phyloP scores from a whole-genome alignment of 2,329 filamentous ascomycete species.

The Leptographium procerum region DNA sequence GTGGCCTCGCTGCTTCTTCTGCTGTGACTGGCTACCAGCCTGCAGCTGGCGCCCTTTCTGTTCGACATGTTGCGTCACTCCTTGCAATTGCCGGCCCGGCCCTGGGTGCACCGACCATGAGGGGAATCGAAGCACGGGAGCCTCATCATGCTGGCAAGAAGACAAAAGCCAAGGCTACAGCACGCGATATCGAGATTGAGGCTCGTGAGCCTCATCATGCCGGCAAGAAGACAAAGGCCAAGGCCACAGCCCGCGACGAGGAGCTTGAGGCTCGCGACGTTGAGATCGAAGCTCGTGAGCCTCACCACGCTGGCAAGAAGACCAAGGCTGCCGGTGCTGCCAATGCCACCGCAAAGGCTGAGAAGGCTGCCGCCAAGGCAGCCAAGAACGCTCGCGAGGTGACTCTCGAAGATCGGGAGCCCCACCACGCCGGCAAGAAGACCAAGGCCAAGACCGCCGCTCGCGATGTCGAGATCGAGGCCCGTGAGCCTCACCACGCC shows the following conservation, averaged over 20 bases:
- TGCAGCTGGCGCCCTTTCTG: conserved; percentile 11
- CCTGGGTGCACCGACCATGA: conserved; percentile 12
- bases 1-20: conserved; percentile 20
- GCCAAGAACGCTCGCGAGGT: conserved; percentile 5
- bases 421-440: conserved; percentile 12
- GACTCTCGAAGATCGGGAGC: conserved; percentile 10
- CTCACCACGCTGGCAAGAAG: conserved; percentile 13
- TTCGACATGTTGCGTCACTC: conserved; percentile 15
- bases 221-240: conserved; percentile 12
- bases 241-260: conserved; percentile 1
- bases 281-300: conserved; percentile 9
- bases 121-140: conserved; percentile 4
- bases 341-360: conserved; percentile 2
- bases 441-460: conserved; percentile 2
- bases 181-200: conserved; percentile 6
- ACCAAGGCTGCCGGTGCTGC: conserved; percentile 3
- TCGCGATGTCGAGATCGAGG: conserved; percentile 6
- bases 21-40: conserved; percentile 19
- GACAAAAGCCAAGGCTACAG: conserved; percentile 9
- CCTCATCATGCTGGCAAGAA: conserved; percentile 8
- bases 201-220: conserved; percentile 11
- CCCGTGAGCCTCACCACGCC: conserved; percentile 11
- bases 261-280: no score
- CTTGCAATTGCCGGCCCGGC: conserved; percentile 18
- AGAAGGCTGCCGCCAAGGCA: conserved; percentile 1